A percentile compares a stretch with the other conserved stretches of the same genome.
These are phyloP conservation scores for Rutstroemia sydowiana DNA, from an alignment of 2,329 filamentous ascomycete species.

Conservation along the genomic window DNA sequence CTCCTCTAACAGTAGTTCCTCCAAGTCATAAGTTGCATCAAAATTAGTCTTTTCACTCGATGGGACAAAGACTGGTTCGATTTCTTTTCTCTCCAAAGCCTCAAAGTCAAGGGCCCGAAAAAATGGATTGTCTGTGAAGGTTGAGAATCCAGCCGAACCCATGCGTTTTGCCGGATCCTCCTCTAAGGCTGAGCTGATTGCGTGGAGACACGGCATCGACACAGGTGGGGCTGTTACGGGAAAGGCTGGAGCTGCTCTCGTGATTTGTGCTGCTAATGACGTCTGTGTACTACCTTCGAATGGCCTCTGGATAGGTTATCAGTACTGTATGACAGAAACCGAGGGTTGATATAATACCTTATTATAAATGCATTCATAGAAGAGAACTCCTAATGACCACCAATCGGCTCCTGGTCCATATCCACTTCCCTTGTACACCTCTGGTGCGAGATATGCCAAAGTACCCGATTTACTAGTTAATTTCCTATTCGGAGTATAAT, in stretches of 20 bases:
- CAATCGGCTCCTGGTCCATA: conserved; percentile 91
- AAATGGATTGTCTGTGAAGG: conserved; percentile 82
- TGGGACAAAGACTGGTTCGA: conserved; percentile 85
- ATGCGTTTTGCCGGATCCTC: conserved; percentile 74
- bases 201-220: conserved; percentile 78
- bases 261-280: conserved; percentile 70
- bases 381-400: conserved; percentile 98
- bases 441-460: conserved; percentile 87
- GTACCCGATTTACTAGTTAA: conserved; percentile 96
- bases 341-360: conserved; percentile 53
- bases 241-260: conserved; percentile 74
- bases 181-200: conserved; percentile 77
- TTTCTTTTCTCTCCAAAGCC: conserved; percentile 74
- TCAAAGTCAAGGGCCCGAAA: conserved; percentile 82
- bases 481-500: conserved; percentile 73
- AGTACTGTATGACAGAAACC: background rate
- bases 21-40: conserved; percentile 94
- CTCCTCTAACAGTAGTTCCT: conserved; percentile 88
- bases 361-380: conserved; percentile 99
- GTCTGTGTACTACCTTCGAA: conserved; percentile 88
- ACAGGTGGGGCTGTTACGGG: conserved; percentile 91
- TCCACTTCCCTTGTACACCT: conserved; percentile 85
- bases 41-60: conserved; percentile 99
- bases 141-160: conserved; percentile 73
- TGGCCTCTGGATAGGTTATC: conserved; percentile 54